Evolutionary conservation across 78 protist genomes (phyloP).

Genomic region (Dictyostelium intermedium): DNA sequence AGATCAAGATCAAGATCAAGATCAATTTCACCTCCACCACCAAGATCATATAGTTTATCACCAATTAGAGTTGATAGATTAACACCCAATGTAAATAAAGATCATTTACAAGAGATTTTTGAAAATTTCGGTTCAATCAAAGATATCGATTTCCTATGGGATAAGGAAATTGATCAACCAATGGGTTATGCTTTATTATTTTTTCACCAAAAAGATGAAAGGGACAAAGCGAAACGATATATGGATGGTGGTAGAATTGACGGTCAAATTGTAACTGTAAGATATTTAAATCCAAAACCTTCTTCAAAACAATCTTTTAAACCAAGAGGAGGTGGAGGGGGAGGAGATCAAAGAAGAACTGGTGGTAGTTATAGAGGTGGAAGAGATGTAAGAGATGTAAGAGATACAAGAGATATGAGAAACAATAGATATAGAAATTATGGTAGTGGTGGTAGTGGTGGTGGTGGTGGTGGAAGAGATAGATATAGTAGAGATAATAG

Average conservation of each 20-base stretch:
- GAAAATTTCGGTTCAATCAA: constrained; percentile 23
- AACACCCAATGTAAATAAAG: constrained; percentile 53
- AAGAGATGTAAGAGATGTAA: neutral
- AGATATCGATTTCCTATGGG: neutral
- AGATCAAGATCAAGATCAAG: neutral
- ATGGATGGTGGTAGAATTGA: constrained; percentile 57
- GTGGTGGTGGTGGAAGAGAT: neutral
- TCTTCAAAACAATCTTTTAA: neutral
- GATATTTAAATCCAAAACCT: constrained; percentile 15
- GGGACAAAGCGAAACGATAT: constrained; percentile 55
- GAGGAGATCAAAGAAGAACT: neutral
- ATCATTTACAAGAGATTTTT: constrained; percentile 26
- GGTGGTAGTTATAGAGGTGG: neutral
- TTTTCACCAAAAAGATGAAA: constrained; percentile 25
- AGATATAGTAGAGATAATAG: neutral
- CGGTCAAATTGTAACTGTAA: constrained; percentile 9
- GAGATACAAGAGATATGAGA: neutral
- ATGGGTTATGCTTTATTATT: constrained; percentile 42
- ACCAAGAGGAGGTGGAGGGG: neutral
- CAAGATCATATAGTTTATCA: constrained; percentile 31
- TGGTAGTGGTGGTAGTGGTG: neutral
- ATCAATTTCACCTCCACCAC: neutral
- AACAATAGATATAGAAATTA: neutral
- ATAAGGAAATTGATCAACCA: constrained; percentile 22
- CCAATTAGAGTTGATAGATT: constrained; percentile 59